Evolutionary conservation across 208 protist genomes (phyloP).

Genomic region (Trypanosoma scelopori): DNA sequence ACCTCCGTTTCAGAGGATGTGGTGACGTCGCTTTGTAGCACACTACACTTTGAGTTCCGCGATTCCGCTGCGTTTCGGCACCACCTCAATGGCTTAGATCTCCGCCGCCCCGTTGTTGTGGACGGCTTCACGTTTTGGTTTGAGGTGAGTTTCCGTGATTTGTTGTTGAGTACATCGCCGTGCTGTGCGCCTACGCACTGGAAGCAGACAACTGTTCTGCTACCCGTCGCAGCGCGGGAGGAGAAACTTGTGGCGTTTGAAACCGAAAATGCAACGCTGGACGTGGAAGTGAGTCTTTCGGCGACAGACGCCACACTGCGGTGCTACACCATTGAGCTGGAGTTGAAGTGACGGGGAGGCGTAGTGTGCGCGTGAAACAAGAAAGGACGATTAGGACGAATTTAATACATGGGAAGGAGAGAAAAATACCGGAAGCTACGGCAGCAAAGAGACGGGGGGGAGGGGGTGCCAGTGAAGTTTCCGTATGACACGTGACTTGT

Average conservation of each 20-base stretch:
- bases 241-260: slow-evolving; percentile 40
- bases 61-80: slow-evolving; percentile 17
- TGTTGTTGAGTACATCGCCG: slow-evolving; percentile 58
- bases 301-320: slow-evolving; percentile 34
- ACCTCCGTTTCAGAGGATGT: slow-evolving; percentile 28
- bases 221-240: slow-evolving; percentile 45
- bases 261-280: slow-evolving; percentile 25
- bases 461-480: too few relatives aligned
- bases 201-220: slow-evolving; percentile 86
- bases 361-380: background rate
- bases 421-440: background rate
- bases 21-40: slow-evolving; percentile 22
- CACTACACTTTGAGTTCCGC: slow-evolving; percentile 40
- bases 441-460: background rate
- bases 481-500: too few relatives aligned
- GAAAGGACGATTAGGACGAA: background rate
- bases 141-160: slow-evolving; percentile 44
- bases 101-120: slow-evolving; percentile 17
- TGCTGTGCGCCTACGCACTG: slow-evolving; percentile 72
- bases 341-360: slow-evolving; percentile 34
- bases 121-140: slow-evolving; percentile 85
- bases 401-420: background rate
- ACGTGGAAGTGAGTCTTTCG: slow-evolving; percentile 33
- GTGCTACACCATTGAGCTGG: slow-evolving; percentile 61
- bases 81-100: slow-evolving; percentile 6